A percentile compares a stretch with the other conserved stretches of the same genome.
Evolutionary conservation across 2,329 filamentous ascomycete genomes (phyloP).

Genomic region (Phaeomoniella chlamydospora): DNA sequence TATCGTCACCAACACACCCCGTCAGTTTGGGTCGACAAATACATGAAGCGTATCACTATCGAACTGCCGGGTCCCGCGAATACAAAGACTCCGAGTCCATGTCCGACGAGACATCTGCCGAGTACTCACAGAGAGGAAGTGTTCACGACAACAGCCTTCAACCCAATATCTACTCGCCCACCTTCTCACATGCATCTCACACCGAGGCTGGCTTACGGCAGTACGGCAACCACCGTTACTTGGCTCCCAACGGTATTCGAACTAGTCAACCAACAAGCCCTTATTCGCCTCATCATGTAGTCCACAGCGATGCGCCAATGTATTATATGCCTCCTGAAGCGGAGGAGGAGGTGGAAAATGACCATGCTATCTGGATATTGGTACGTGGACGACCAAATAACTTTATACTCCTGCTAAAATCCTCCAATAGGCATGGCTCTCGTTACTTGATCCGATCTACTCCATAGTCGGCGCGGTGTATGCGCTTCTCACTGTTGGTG

Average conservation of each 20-base stretch:
- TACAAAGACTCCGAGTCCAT: background rate
- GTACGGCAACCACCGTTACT: too few relatives aligned
- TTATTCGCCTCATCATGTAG: conserved; percentile 9
- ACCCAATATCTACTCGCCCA: conserved; percentile 9
- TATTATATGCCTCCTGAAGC: conserved; percentile 9
- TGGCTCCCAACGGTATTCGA: too few relatives aligned
- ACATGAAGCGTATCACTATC: background rate
- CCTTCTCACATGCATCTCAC: background rate
- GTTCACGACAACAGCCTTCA: conserved; percentile 10
- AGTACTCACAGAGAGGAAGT: conserved; percentile 6
- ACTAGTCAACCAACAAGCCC: too few relatives aligned
- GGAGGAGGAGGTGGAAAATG: conserved; percentile 12
- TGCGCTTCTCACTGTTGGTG: conserved; percentile 35
- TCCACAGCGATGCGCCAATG: background rate
- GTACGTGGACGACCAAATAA: conserved; percentile 12
- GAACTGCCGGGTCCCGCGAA: background rate
- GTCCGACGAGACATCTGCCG: background rate
- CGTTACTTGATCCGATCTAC: conserved; percentile 35
- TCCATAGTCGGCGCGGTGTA: conserved; percentile 39
- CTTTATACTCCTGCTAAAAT: background rate
- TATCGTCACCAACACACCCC: background rate
- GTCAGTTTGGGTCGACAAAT: background rate
- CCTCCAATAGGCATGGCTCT: conserved; percentile 13
- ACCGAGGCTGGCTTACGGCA: too few relatives aligned
- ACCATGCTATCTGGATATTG: conserved; percentile 30